Evolutionary conservation across 1,284 basidiomycete genomes (phyloP).

Genomic region (Exobasidium cylindrosporum): DNA sequence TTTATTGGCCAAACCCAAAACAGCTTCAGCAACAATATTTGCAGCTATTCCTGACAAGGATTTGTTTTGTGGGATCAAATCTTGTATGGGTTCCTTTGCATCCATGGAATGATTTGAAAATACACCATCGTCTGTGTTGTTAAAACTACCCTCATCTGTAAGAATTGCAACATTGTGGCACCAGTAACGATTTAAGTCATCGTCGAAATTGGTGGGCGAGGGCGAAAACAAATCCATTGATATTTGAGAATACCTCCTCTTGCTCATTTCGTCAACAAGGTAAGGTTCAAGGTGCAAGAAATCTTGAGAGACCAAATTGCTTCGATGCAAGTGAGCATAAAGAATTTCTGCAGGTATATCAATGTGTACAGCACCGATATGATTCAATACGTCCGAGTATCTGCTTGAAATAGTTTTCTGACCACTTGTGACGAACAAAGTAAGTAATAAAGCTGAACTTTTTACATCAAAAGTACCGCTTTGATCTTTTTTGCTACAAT

Average conservation of each 20-base stretch:
- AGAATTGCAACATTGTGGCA: neutral
- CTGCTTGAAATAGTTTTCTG: too few species aligned
- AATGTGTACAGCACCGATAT: neutral
- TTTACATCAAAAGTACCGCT: too few species aligned
- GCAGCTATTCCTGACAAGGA: too few species aligned
- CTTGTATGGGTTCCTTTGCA: too few species aligned
- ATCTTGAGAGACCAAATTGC: neutral
- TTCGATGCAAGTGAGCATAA: too few species aligned
- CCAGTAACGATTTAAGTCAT: neutral
- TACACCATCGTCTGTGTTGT: too few species aligned
- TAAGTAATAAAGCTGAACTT: too few species aligned
- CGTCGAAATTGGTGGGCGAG: conserved; percentile 40
- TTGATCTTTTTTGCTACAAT: neutral
- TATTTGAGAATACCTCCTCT: neutral
- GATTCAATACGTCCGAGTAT: too few species aligned
- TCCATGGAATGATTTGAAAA: too few species aligned
- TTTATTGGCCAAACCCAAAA: neutral
- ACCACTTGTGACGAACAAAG: too few species aligned
- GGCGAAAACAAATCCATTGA: conserved; percentile 27
- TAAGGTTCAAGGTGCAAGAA: neutral
- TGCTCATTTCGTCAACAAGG: neutral
- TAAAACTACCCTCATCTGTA: neutral
- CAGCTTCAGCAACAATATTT: neutral
- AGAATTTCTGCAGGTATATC: neutral
- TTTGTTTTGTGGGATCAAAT: too few species aligned